A percentile compares a stretch with the other conserved stretches of the same genome.
phyloP scores from a whole-genome alignment of 768 basidiomycete species.

The Asterophora parasitica region DNA sequence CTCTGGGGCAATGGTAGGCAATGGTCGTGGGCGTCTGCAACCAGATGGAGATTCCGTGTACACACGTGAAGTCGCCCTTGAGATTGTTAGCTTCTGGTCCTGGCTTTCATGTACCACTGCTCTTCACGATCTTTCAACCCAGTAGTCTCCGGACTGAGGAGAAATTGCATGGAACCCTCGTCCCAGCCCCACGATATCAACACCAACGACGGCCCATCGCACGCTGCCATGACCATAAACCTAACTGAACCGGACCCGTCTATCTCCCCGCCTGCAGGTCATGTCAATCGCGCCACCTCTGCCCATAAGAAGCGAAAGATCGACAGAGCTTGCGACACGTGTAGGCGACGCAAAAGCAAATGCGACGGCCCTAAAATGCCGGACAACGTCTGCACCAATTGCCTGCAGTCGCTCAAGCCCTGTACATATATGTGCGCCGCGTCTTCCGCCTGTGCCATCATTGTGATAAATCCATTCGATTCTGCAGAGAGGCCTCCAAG shows the following conservation, averaged over 20 bases:
- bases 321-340: slow-evolving; percentile 57
- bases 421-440: slow-evolving; percentile 58
- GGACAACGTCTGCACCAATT: slow-evolving; percentile 54
- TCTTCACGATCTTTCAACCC: background rate
- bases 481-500: slow-evolving; percentile 58
- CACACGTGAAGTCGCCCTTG: background rate
- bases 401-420: slow-evolving; percentile 40
- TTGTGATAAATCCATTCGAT: background rate
- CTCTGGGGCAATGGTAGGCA: too few species aligned
- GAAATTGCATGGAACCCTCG: slow-evolving; percentile 11
- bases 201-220: background rate
- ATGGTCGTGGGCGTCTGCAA: too few species aligned
- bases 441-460: background rate
- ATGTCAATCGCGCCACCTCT: slow-evolving; percentile 7
- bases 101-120: background rate
- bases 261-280: background rate
- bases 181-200: background rate
- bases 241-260: background rate
- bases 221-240: background rate
- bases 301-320: slow-evolving; percentile 39
- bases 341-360: slow-evolving; percentile 53
- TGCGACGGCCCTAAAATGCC: slow-evolving; percentile 55
- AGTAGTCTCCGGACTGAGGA: too few species aligned
- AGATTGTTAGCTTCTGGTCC: too few species aligned
- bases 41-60: background rate